These are phyloP conservation scores for Madurella fahalii DNA, from an alignment of 2,329 filamentous ascomycete species.

Conservation along the genomic window DNA sequence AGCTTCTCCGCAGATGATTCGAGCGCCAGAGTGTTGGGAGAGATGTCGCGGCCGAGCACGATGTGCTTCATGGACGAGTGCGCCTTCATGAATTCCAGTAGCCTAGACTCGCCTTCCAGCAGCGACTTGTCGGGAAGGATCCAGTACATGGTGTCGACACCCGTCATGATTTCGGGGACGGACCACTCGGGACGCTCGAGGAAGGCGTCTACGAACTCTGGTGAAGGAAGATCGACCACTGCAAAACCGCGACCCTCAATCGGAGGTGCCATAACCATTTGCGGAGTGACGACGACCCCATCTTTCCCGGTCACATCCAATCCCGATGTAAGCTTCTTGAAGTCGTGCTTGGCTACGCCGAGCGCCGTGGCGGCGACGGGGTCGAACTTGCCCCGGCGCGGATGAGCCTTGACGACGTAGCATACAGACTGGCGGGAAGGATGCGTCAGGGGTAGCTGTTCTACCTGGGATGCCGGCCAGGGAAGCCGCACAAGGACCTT, in stretches of 20 bases:
- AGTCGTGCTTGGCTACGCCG: constrained; percentile 58
- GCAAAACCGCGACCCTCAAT: constrained; percentile 70
- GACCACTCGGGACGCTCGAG: constrained; percentile 70
- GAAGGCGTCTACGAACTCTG: constrained; percentile 65
- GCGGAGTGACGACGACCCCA: constrained; percentile 70
- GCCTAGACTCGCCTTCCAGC: constrained; percentile 49
- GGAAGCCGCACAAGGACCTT: constrained; percentile 70
- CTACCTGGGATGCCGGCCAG: constrained; percentile 68
- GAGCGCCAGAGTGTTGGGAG: constrained; percentile 70
- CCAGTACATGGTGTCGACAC: constrained; percentile 73
- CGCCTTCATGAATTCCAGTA: constrained; percentile 67
- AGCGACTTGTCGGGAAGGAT: constrained; percentile 65
- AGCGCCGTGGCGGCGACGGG: constrained; percentile 58
- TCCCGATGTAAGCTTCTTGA: constrained; percentile 57
- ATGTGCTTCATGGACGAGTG: constrained; percentile 65
- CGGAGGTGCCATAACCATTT: constrained; percentile 74
- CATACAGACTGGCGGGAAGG: constrained; percentile 68
- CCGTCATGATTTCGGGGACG: constrained; percentile 58
- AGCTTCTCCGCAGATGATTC: constrained; percentile 63
- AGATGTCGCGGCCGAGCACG: constrained; percentile 69
- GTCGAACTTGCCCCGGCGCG: constrained; percentile 77
- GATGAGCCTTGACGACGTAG: constrained; percentile 77
- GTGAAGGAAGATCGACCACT: constrained; percentile 72
- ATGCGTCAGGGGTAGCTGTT: constrained; percentile 62
- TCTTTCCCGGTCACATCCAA: constrained; percentile 58